Evolutionary conservation across 345 rosid species (phyloP).

Genomic region (Toxicodendron radicans): DNA sequence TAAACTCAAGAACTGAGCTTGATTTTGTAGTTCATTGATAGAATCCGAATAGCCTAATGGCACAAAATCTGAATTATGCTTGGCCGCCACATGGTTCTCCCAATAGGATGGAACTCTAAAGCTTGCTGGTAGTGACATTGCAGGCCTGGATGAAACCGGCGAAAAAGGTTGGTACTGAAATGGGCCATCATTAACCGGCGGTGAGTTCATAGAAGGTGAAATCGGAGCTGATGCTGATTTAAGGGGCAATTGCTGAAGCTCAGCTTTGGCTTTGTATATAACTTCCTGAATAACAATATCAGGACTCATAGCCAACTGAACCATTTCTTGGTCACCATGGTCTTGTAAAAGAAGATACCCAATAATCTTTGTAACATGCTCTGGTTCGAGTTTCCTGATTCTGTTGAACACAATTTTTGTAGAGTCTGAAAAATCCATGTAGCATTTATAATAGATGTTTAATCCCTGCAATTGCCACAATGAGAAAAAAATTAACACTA

Average conservation of each 20-base stretch:
- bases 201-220: slow-evolving; percentile 35
- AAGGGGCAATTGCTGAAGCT: slow-evolving; percentile 34
- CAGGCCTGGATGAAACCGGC: slow-evolving; percentile 23
- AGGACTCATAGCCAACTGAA: slow-evolving; percentile 41
- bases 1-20: slow-evolving; percentile 38
- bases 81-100: slow-evolving; percentile 31
- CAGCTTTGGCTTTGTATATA: slow-evolving; percentile 42
- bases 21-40: slow-evolving; percentile 30
- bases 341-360: slow-evolving; percentile 51
- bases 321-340: slow-evolving; percentile 45
- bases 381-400: slow-evolving; percentile 55
- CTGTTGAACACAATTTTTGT: slow-evolving; percentile 43
- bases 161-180: slow-evolving; percentile 29
- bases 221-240: slow-evolving; percentile 31
- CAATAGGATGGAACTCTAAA: slow-evolving; percentile 27
- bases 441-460: slow-evolving; percentile 13
- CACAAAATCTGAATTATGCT: slow-evolving; percentile 24
- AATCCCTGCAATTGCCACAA: slow-evolving; percentile 20
- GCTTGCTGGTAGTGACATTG: slow-evolving; percentile 16
- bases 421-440: slow-evolving; percentile 52
- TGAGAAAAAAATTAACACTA: not conserved
- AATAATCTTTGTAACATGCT: slow-evolving; percentile 47
- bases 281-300: slow-evolving; percentile 47
- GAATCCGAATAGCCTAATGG: slow-evolving; percentile 31
- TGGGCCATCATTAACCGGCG: slow-evolving; percentile 22